Conservation (phyloP, 2,329 filamentous ascomycete species). For the Epichloe sibirici region DNA sequence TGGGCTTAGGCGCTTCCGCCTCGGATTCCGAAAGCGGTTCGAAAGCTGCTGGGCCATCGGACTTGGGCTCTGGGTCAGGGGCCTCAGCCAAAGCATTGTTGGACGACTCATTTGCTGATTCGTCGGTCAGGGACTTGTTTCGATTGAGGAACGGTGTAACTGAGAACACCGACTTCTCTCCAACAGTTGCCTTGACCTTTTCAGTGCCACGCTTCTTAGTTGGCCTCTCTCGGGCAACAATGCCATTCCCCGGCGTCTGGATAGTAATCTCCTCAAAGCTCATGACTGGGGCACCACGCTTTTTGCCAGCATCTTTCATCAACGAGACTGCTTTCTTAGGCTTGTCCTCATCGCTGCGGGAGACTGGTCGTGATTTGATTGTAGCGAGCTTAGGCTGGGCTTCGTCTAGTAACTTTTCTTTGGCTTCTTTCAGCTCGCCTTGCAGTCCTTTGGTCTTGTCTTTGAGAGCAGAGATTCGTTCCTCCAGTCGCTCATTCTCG, state of each 20-base stretch:
- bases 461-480: slow-evolving; percentile 56
- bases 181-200: slow-evolving; percentile 33
- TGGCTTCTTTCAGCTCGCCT: slow-evolving; percentile 56
- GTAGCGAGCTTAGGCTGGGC: slow-evolving; percentile 10
- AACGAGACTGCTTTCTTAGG: slow-evolving; percentile 11
- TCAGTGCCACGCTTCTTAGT: slow-evolving; percentile 46
- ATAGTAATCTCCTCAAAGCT: slow-evolving; percentile 33
- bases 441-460: slow-evolving; percentile 58
- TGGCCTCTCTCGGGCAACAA: slow-evolving; percentile 27
- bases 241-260: slow-evolving; percentile 32
- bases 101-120: slow-evolving; percentile 17
- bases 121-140: slow-evolving; percentile 41
- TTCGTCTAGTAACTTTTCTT: slow-evolving; percentile 30
- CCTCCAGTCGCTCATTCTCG: slow-evolving; percentile 53
- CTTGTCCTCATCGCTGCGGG: slow-evolving; percentile 10
- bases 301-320: slow-evolving; percentile 27
- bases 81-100: slow-evolving; percentile 9
- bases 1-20: slow-evolving; percentile 9
- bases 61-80: slow-evolving; percentile 19
- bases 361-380: slow-evolving; percentile 5
- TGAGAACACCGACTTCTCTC: slow-evolving; percentile 85
- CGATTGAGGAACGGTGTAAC: slow-evolving; percentile 88
- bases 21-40: slow-evolving; percentile 14
- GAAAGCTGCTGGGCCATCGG: not conserved
- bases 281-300: slow-evolving; percentile 33